Evolutionary conservation across 2,329 filamentous ascomycete genomes (phyloP).

Genomic region (Apiospora pterosperma): DNA sequence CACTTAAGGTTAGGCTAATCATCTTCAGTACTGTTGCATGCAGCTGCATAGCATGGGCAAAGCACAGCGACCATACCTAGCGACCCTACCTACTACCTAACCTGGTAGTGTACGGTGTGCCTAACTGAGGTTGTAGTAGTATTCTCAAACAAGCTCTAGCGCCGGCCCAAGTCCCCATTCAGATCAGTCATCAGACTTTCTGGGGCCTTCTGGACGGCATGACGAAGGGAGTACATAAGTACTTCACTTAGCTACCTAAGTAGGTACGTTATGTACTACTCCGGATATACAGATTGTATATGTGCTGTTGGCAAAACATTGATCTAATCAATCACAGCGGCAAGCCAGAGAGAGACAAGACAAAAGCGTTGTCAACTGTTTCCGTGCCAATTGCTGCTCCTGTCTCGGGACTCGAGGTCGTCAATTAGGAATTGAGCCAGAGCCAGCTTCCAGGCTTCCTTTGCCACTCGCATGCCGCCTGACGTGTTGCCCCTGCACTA

Average conservation of each 20-base stretch:
- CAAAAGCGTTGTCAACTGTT: background rate
- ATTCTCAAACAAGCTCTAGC: background rate
- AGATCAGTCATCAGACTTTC: background rate
- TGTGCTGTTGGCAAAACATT: background rate
- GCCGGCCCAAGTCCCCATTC: background rate
- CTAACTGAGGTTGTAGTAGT: background rate
- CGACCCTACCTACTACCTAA: too few species aligned
- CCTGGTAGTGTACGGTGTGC: too few species aligned
- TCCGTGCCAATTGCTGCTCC: background rate
- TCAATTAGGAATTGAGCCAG: too few species aligned
- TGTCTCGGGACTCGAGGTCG: background rate
- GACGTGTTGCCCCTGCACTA: too few species aligned
- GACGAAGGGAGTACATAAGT: background rate
- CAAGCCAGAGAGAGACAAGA: background rate
- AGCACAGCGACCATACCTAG: background rate
- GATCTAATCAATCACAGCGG: background rate
- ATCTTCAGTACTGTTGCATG: background rate
- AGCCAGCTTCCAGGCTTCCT: too few species aligned
- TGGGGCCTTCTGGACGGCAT: background rate
- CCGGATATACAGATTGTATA: background rate
- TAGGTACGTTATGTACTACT: too few species aligned
- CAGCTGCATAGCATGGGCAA: background rate
- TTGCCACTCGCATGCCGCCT: background rate
- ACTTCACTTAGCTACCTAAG: too few species aligned
- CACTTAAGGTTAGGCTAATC: background rate